Conservation (phyloP, 2,329 filamentous ascomycete genomes). For the Bisporella sp. region DNA sequence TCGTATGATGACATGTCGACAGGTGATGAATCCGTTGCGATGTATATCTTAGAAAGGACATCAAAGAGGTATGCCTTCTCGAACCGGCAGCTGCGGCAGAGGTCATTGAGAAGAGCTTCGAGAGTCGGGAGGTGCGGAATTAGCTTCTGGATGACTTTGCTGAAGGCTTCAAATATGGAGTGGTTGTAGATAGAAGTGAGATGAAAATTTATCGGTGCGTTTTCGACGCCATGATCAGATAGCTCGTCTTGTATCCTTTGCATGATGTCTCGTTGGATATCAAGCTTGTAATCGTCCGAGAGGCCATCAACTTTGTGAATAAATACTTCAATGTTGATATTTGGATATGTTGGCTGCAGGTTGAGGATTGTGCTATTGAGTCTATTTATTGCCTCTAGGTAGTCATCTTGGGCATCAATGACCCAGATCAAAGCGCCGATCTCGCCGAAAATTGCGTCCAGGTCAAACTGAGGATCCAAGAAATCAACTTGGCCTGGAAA, state of each 20-base stretch:
- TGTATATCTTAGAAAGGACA: conserved; percentile 96
- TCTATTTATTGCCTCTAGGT: conserved; percentile 80
- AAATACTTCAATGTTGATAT: conserved; percentile 96
- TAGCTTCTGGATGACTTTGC: conserved; percentile 96
- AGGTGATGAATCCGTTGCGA: conserved; percentile 88
- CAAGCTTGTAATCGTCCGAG: conserved; percentile 91
- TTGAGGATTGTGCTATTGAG: conserved; percentile 86
- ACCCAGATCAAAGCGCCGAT: conserved; percentile 97
- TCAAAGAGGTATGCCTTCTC: conserved; percentile 99
- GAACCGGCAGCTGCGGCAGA: conserved; percentile 89
- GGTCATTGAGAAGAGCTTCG: conserved; percentile 87
- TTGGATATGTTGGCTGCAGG: conserved; percentile 80
- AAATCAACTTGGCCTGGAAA: conserved; percentile 94
- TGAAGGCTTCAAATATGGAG: conserved; percentile 96
- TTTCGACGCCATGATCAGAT: conserved; percentile 86
- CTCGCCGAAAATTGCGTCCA: conserved; percentile 88
- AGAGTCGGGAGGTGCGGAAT: conserved; percentile 89
- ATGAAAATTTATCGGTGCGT: conserved; percentile 90
- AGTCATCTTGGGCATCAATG: conserved; percentile 97
- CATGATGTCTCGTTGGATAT: conserved; percentile 93
- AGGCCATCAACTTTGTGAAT: conserved; percentile 99
- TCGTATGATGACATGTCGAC: conserved; percentile 96
- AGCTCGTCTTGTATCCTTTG: conserved; percentile 96
- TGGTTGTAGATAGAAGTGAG: conserved; percentile 98
- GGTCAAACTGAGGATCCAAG: conserved; percentile 81